Percentiles rank a stretch among this genome's conserved stretches.
phyloP scores from a whole-genome alignment of 495 filamentous ascomycete species.

The Glonium stellatum region DNA sequence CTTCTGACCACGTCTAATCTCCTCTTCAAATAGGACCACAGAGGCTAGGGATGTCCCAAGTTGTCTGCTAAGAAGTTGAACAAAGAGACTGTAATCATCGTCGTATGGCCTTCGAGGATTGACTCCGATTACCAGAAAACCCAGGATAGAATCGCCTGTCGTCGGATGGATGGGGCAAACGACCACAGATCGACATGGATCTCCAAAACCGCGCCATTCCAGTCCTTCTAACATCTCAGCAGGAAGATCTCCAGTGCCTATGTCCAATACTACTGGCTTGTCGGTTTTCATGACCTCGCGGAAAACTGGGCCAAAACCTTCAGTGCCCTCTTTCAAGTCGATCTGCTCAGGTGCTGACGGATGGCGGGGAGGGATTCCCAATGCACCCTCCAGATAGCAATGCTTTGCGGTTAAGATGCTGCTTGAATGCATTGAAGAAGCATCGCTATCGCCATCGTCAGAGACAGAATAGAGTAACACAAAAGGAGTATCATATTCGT shows the following conservation, averaged over 20 bases:
- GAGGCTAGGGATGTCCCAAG: conserved; percentile 64
- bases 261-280: conserved; percentile 51
- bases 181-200: conserved; percentile 56
- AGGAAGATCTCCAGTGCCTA: conserved; percentile 52
- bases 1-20: conserved; percentile 59
- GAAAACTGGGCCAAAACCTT: conserved; percentile 60
- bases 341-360: conserved; percentile 45
- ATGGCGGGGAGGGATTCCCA: conserved; percentile 58
- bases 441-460: conserved; percentile 28
- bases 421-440: conserved; percentile 52
- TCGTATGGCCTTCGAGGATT: conserved; percentile 65
- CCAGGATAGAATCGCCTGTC: conserved; percentile 54
- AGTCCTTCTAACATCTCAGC: conserved; percentile 52
- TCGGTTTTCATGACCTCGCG: conserved; percentile 58
- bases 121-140: conserved; percentile 61
- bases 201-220: conserved; percentile 57
- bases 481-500: conserved; percentile 31
- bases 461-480: conserved; percentile 31
- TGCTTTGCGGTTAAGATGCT: conserved; percentile 47
- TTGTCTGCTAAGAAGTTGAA: conserved; percentile 62
- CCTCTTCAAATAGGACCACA: conserved; percentile 66
- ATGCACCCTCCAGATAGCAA: conserved; percentile 52
- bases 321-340: conserved; percentile 53
- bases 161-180: conserved; percentile 65
- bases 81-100: conserved; percentile 61